Evolutionary conservation across 192 early-diverging fungal genomes (phyloP).

Genomic region (Entomortierella parvispora): DNA sequence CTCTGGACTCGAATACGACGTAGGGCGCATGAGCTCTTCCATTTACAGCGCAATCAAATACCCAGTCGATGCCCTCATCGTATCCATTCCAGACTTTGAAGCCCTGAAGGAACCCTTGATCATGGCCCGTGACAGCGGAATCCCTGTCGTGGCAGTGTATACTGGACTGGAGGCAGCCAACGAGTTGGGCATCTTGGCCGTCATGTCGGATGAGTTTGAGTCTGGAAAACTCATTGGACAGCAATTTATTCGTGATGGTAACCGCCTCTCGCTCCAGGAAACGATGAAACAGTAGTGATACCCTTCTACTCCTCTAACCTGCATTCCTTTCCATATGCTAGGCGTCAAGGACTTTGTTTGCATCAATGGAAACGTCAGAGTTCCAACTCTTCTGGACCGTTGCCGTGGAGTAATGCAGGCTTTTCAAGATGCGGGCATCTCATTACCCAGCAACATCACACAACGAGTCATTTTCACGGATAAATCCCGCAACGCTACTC

Average conservation of each 20-base stretch:
- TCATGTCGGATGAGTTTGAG: constrained; percentile 42
- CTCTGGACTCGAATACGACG: constrained; percentile 17
- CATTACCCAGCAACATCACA: constrained; percentile 17
- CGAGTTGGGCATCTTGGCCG: constrained; percentile 26
- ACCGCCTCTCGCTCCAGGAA: not conserved
- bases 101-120: constrained; percentile 19
- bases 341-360: constrained; percentile 45
- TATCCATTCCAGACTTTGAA: constrained; percentile 41
- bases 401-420: constrained; percentile 33
- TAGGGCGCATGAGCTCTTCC: constrained; percentile 9
- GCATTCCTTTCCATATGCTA: too few species aligned
- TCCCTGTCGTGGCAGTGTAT: constrained; percentile 43
- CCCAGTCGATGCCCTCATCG: constrained; percentile 29
- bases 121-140: constrained; percentile 12
- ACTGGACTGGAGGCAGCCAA: constrained; percentile 34
- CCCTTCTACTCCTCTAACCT: too few species aligned
- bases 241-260: constrained; percentile 13
- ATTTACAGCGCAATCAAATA: constrained; percentile 22
- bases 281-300: not conserved
- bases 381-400: constrained; percentile 29
- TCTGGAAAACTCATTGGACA: constrained; percentile 33
- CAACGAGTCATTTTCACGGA: constrained; percentile 17
- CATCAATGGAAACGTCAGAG: constrained; percentile 13
- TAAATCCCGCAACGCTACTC: constrained; percentile 1
- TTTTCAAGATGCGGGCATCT: constrained; percentile 3